Evolutionary conservation across 345 rosid genomes (phyloP).

Genomic region (Salix dunnii): DNA sequence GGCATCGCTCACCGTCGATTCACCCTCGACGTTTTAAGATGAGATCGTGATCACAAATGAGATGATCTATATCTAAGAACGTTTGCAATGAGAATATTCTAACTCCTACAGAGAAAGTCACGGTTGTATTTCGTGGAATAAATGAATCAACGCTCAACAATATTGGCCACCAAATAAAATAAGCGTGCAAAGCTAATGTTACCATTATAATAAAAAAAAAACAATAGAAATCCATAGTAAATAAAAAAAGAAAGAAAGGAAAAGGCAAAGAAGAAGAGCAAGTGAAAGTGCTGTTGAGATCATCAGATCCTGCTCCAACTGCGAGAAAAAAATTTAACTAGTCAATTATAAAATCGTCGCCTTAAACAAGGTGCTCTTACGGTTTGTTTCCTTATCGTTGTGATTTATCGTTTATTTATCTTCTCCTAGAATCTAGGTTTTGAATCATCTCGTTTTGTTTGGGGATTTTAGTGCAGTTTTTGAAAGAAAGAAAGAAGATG

Average conservation of each 20-base stretch:
- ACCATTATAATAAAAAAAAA: neutral
- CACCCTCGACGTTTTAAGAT: neutral
- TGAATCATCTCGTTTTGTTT: neutral
- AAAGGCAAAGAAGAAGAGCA: neutral
- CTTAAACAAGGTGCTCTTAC: neutral
- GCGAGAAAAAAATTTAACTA: neutral
- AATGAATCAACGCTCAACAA: neutral
- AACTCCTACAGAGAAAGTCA: neutral
- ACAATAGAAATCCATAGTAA: neutral
- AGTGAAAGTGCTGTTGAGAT: neutral
- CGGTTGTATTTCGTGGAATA: neutral
- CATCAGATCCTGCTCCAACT: neutral
- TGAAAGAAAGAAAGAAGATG: constrained; percentile 39
- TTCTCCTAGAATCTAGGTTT: neutral
- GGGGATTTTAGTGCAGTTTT: constrained; percentile 7
- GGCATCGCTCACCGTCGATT: neutral
- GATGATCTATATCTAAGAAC: neutral
- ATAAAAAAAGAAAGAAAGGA: too few species aligned
- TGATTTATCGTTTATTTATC: neutral
- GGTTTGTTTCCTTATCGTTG: neutral
- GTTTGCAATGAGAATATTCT: neutral
- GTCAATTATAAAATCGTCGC: neutral
- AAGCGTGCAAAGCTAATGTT: neutral
- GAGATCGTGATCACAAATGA: neutral
- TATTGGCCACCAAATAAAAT: neutral